Evolutionary conservation across 257 asterid species (phyloP), one percentile per base, ranked within the genome.

Genomic region (Plantago major): DNA sequence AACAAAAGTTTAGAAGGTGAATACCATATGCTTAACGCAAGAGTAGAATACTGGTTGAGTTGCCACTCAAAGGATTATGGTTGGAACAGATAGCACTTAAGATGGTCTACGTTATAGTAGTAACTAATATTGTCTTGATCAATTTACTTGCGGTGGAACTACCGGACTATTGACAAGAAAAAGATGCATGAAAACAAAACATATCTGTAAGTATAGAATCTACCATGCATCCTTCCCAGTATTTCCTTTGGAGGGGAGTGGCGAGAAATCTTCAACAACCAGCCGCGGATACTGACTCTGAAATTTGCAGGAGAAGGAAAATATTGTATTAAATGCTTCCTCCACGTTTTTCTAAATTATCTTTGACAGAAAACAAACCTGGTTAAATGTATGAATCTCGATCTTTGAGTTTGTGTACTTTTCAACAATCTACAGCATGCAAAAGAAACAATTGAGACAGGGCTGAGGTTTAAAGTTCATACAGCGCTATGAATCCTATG

Each of bases 201-300:
- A 10, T 52, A 22, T 33, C 6, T 33, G 6, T 7, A 33, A 0
- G 8, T 33, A 33, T 33, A 33, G 13, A 57, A 54, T 40, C 53
- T 85, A 93, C 97, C 99, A 93, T 74, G 94, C 96, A 73, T 93
- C 97, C 77, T 93, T 90, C 75, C 90, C 80, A 57, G 84, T 68
- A 71, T 83, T 84, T 74, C 97, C 97, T 79, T 84, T 89, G 71
- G 71, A 79, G 42, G 96, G 84, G 69, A 93, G 90, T 55, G 99
- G 99, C 10, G 55, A 71, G 81, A 89, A 85, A 71, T 89, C 92
- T 44, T 89, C 97, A 74, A 82, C 85, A 72, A 84, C 96, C 77
- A 93, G 71, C 57, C 97, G 99, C 60, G 99, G 99, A 72, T 89
- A 93, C 73, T 93, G 99, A 70, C 97, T 89, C 96, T 93, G 94